Percentiles rank a stretch among this genome's conserved stretches.
Evolutionary conservation across 768 basidiomycete species (phyloP).

Genomic region (Xerocomellus amylosporus): DNA sequence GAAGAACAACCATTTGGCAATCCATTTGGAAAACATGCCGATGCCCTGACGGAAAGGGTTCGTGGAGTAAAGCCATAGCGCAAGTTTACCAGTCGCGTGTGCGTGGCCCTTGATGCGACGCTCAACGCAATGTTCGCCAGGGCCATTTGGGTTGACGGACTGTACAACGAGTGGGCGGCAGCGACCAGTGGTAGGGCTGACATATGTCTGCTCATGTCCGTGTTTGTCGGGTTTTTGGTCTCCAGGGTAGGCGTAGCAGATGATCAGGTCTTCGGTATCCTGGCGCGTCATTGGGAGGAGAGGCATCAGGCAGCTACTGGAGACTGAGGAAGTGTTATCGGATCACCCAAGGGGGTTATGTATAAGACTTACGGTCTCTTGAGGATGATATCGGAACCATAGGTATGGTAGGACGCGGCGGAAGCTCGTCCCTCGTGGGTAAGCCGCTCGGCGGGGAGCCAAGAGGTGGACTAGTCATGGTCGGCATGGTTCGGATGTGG

Average conservation of each 20-base stretch:
- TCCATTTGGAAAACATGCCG: conserved; percentile 7
- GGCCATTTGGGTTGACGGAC: conserved; percentile 2
- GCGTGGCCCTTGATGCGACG: conserved; percentile 1
- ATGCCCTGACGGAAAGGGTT: background rate
- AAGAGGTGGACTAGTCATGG: too few relatives aligned
- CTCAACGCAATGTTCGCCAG: conserved; percentile 1
- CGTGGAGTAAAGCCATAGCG: conserved; percentile 13
- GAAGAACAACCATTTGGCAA: conserved; percentile 5
- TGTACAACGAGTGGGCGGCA: conserved; percentile 16
- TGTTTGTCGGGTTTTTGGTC: background rate
- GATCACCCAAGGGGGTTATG: background rate
- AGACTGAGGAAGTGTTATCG: background rate
- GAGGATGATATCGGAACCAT: background rate
- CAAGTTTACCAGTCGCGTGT: conserved; percentile 6
- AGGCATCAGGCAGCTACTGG: background rate
- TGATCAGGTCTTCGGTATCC: background rate
- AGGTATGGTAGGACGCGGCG: too few relatives aligned
- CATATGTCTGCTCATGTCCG: conserved; percentile 13
- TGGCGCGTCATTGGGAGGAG: background rate
- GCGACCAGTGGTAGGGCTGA: conserved; percentile 15
- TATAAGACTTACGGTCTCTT: background rate
- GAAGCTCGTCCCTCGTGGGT: too few relatives aligned
- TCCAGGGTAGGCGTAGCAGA: conserved; percentile 7
- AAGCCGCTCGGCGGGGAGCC: too few relatives aligned
- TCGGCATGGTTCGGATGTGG: too few relatives aligned